Evolutionary conservation across 768 basidiomycete species (phyloP).

Genomic region (Boletus eberwhitei): DNA sequence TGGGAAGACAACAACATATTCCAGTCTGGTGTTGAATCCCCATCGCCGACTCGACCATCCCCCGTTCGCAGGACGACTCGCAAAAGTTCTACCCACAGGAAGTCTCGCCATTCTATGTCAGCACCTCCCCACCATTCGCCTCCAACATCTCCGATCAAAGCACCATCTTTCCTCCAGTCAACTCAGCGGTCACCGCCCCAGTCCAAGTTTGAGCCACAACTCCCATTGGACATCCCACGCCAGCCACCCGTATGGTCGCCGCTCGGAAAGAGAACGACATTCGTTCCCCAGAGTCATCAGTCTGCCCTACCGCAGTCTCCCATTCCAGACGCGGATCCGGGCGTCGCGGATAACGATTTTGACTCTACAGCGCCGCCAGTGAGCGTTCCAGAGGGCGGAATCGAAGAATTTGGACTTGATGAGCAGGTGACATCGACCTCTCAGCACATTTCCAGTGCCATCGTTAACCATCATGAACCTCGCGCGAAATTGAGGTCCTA

Average conservation of each 20-base stretch:
- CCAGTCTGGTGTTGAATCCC: conserved; percentile 87
- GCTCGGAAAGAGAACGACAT: conserved; percentile 9
- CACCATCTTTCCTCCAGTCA: conserved; percentile 19
- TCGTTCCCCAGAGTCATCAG: conserved; percentile 17
- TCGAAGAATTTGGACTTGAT: conserved; percentile 12
- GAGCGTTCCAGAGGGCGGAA: conserved; percentile 22
- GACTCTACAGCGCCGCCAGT: conserved; percentile 6
- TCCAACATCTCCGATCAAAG: conserved; percentile 39
- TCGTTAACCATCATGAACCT: conserved; percentile 13
- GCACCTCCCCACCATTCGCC: conserved; percentile 58
- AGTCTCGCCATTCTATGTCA: conserved; percentile 67
- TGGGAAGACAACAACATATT: conserved; percentile 93
- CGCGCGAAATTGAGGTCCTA: conserved; percentile 23
- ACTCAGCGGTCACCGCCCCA: conserved; percentile 46
- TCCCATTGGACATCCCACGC: conserved; percentile 39
- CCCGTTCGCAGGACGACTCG: conserved; percentile 47
- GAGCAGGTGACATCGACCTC: conserved; percentile 35
- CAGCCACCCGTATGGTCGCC: conserved; percentile 25
- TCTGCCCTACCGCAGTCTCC: conserved; percentile 13
- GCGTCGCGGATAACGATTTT: neutral
- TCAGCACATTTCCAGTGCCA: conserved; percentile 37
- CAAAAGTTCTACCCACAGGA: conserved; percentile 39
- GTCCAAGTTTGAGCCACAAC: conserved; percentile 52
- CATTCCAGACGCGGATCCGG: conserved; percentile 3
- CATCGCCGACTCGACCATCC: conserved; percentile 67